Percentiles rank a stretch among this genome's conserved stretches.
These are phyloP conservation scores for Suhomyces sp. DNA, from an alignment of 805 yeast genomes.

Conservation along the genomic window DNA sequence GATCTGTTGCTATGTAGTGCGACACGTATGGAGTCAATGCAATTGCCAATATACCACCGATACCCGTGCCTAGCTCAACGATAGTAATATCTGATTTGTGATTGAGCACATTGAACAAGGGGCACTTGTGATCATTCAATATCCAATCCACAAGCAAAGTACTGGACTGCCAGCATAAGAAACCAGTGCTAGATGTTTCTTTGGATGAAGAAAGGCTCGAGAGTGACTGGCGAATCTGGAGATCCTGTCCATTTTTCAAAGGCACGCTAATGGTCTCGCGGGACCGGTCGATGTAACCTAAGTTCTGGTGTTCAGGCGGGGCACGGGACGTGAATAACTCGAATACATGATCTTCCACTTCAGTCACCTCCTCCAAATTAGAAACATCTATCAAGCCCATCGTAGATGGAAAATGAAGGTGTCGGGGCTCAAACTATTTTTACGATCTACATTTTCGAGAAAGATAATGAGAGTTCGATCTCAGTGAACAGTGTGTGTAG, in stretches of 20 bases:
- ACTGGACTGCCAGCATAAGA: constrained; percentile 57
- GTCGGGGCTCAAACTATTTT: not conserved
- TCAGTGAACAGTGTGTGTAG: not conserved
- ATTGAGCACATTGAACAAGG: constrained; percentile 15
- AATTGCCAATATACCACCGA: constrained; percentile 48
- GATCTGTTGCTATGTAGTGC: constrained; percentile 57
- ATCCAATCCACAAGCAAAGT: constrained; percentile 54
- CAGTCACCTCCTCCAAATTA: constrained; percentile 20
- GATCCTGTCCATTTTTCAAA: constrained; percentile 22
- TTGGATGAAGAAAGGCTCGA: constrained; percentile 30
- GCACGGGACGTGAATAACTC: constrained; percentile 27
- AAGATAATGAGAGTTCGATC: not conserved
- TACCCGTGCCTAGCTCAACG: constrained; percentile 64
- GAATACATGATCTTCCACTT: constrained; percentile 30
- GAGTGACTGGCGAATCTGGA: constrained; percentile 32
- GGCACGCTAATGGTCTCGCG: constrained; percentile 19
- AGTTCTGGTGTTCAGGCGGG: constrained; percentile 24
- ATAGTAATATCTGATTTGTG: constrained; percentile 20
- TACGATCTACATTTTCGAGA: not conserved
- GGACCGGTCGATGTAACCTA: constrained; percentile 36
- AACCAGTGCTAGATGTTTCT: constrained; percentile 55
- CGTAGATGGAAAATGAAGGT: not conserved
- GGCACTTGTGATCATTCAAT: constrained; percentile 23
- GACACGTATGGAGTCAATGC: constrained; percentile 30
- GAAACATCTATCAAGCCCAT: constrained; percentile 1